Evolutionary conservation across 768 basidiomycete genomes (phyloP), one percentile per base, ranked within the genome.

Genomic region (Serendipita vermifera): DNA sequence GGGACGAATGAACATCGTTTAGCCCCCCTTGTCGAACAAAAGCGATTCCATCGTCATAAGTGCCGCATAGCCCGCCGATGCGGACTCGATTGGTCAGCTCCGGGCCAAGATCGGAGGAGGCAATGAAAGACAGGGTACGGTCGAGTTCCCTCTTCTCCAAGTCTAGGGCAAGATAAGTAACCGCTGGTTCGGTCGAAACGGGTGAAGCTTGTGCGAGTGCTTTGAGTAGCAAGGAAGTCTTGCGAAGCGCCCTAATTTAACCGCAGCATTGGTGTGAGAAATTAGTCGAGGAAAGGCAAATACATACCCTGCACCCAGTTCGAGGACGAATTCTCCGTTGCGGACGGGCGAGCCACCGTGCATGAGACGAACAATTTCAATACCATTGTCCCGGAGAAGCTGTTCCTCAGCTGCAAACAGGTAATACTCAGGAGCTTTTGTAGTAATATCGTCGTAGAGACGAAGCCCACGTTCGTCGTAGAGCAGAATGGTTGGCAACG

Each of bases 261-360:
- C 5, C 35, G 26, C 32, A 38, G 20, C 38, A 33, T 27, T 36
- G 53, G 26, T n/a, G n/a, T 38, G 31, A 33, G 46, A 29, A 3
- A 46, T 43, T 31, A 54, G 53, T 56, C 55, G 35, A 38, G 41
- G 48, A 24, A 55, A 13, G 22, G 41, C 24, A 58, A 38, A 57
- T 24, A 77, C 87, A 75, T 67, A 92, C 89, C 93, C 93, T 6
- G 92, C 88, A 39, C 94, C 93, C n/a, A 98, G 76, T 65, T 97
- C 93, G 38, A 97, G 74, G 5, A 96, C 74, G 54, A 82, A 75
- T 55, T 80, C 77, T 38, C 76, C 78, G 2, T 71, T 63, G n/a
- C 41, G 58, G n/a, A 57, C 60, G 20, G 66, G 67, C 27, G 67
- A 64, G 11, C 71, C 63, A 41, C 70, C 67, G 66, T 87, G 79